These are phyloP conservation scores for Fistulina hepatica DNA, from an alignment of 1,284 basidiomycete species.

Conservation along the genomic window DNA sequence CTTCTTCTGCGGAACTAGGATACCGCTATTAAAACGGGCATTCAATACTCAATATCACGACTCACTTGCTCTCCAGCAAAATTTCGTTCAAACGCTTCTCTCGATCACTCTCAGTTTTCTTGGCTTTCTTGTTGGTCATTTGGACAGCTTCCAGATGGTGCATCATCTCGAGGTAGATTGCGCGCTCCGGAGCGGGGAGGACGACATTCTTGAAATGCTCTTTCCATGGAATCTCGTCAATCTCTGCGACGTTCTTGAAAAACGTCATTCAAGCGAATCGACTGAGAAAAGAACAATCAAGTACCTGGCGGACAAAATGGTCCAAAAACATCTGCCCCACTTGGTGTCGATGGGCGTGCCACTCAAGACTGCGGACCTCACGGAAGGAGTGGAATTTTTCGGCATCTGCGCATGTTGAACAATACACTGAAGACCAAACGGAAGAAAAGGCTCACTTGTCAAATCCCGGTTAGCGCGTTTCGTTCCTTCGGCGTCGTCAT, in stretches of 20 bases:
- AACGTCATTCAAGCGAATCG: conserved; percentile 2
- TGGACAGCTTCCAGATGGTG: conserved; percentile 85
- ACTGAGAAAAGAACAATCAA: conserved; percentile 3
- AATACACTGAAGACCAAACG: conserved; percentile 1
- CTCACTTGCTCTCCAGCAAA: conserved; percentile 80
- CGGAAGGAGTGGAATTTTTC: conserved; percentile 96
- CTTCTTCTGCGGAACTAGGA: conserved; percentile 83
- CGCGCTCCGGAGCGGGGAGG: conserved; percentile 87
- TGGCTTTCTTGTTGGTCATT: conserved; percentile 76
- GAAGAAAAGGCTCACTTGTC: conserved; percentile 44
- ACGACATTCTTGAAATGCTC: conserved; percentile 57
- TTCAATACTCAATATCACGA: conserved; percentile 11
- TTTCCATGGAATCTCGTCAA: conserved; percentile 84
- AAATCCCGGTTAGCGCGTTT: conserved; percentile 69
- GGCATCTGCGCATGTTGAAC: conserved; percentile 42
- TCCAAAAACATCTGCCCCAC: conserved; percentile 81
- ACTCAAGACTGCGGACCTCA: conserved; percentile 84
- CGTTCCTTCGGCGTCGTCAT: conserved; percentile 83
- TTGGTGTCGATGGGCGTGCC: conserved; percentile 81
- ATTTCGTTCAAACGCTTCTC: conserved; percentile 81
- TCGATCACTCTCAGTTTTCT: conserved; percentile 84
- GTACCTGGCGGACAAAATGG: conserved; percentile 74
- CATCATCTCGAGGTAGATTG: conserved; percentile 93
- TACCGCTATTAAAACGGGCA: conserved; percentile 9
- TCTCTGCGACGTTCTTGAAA: conserved; percentile 84